These are phyloP conservation scores for Setomelanomma holmii DNA, from an alignment of 2,329 filamentous ascomycete species.

Conservation along the genomic window DNA sequence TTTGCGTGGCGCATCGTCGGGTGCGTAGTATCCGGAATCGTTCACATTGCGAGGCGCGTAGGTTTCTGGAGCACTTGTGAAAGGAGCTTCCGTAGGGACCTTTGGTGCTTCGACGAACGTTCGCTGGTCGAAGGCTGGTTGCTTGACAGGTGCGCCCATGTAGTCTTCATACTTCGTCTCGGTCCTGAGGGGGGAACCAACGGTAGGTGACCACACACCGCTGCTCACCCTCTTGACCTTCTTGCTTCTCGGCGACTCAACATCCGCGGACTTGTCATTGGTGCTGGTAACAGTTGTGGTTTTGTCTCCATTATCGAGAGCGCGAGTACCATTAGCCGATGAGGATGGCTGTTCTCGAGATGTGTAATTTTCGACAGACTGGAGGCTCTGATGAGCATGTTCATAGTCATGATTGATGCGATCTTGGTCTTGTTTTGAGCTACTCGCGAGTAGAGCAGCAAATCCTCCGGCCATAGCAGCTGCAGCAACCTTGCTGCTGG, in stretches of 20 bases:
- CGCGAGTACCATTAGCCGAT: slow-evolving; percentile 25
- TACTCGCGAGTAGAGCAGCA: slow-evolving; percentile 38
- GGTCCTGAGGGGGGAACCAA: slow-evolving; percentile 54
- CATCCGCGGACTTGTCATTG: slow-evolving; percentile 40
- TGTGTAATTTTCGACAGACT: slow-evolving; percentile 27
- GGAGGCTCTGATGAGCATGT: slow-evolving; percentile 33
- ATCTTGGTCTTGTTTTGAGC: slow-evolving; percentile 45
- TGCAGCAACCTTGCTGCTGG: slow-evolving; percentile 23
- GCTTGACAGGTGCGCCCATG: slow-evolving; percentile 29
- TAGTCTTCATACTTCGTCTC: slow-evolving; percentile 56
- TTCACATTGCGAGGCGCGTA: slow-evolving; percentile 25
- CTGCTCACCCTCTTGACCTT: slow-evolving; percentile 55
- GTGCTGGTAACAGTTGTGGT: slow-evolving; percentile 38
- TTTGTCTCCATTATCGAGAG: slow-evolving; percentile 20
- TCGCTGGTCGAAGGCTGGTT: slow-evolving; percentile 18
- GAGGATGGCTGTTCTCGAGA: slow-evolving; percentile 18
- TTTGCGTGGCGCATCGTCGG: slow-evolving; percentile 31
- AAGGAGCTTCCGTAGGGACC: slow-evolving; percentile 17
- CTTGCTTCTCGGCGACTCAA: slow-evolving; percentile 55
- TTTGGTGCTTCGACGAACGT: slow-evolving; percentile 23
- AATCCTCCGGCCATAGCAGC: slow-evolving; percentile 43
- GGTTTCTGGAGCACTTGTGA: slow-evolving; percentile 21
- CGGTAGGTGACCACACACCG: slow-evolving; percentile 49
- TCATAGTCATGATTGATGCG: slow-evolving; percentile 37
- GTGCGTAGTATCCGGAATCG: slow-evolving; percentile 45